Conservation (phyloP, 352 stramenopile species). For the Hyaloperonospora arabidopsidis region DNA sequence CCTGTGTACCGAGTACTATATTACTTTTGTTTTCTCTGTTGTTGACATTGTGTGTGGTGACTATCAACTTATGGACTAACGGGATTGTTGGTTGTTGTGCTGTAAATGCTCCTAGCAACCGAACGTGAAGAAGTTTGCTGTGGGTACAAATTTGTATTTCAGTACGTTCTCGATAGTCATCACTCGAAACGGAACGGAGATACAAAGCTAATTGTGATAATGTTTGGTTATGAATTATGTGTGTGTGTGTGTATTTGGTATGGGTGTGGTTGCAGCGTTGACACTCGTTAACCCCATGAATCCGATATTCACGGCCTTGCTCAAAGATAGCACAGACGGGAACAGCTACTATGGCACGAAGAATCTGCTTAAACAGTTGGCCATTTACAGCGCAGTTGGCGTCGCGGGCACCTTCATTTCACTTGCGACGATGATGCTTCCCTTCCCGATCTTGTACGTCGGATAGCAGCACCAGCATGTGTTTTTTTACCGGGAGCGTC, state of each 20-base stretch:
- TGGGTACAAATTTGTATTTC: conserved; percentile 75
- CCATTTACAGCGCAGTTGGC: conserved; percentile 62
- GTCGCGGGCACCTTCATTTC: conserved; percentile 58
- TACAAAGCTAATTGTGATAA: too few species aligned
- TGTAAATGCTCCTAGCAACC: conserved; percentile 22
- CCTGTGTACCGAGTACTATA: too few species aligned
- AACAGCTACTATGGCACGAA: conserved; percentile 37
- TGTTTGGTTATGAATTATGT: too few species aligned
- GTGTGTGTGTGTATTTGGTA: neutral
- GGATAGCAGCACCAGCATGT: too few species aligned
- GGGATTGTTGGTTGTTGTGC: too few species aligned
- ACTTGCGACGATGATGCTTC: conserved; percentile 47
- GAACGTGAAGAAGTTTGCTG: conserved; percentile 73
- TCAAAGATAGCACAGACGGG: conserved; percentile 42
- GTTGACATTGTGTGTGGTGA: too few species aligned
- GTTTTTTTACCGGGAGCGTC: neutral
- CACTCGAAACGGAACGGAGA: too few species aligned
- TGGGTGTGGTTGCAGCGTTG: conserved; percentile 28
- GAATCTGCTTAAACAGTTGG: conserved; percentile 59
- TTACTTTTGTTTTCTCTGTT: too few species aligned
- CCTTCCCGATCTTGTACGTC: conserved; percentile 53
- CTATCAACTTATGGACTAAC: too few species aligned
- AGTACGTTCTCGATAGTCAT: too few species aligned
- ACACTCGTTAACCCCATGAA: conserved; percentile 67
- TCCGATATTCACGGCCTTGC: conserved; percentile 40